Conservation (phyloP, 495 filamentous ascomycete species). For the Xylona heveae region DNA sequence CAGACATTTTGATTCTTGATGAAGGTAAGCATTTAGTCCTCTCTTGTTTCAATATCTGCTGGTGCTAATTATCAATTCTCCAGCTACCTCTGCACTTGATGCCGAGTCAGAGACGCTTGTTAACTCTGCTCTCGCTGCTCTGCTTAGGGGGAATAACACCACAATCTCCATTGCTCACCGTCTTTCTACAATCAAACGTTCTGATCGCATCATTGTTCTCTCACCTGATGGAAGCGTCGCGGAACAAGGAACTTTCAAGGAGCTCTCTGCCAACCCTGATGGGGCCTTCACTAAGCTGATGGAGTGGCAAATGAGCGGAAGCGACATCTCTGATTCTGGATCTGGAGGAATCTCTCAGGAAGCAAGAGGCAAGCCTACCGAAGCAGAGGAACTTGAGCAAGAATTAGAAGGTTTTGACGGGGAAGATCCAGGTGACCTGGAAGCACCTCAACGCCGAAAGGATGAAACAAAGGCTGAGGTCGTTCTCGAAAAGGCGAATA, state of each 20-base stretch:
- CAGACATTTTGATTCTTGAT: slow-evolving; percentile 89
- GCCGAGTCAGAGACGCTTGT: slow-evolving; percentile 96
- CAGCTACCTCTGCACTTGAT: slow-evolving; percentile 72
- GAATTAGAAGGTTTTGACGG: slow-evolving; percentile 9
- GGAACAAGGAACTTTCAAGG: slow-evolving; percentile 65
- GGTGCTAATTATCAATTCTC: background rate
- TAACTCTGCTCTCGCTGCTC: slow-evolving; percentile 61
- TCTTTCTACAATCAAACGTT: slow-evolving; percentile 86
- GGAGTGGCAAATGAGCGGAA: slow-evolving; percentile 96
- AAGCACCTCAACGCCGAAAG: slow-evolving; percentile 11
- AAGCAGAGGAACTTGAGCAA: slow-evolving; percentile 18
- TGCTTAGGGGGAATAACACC: slow-evolving; percentile 71
- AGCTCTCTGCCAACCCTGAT: slow-evolving; percentile 44
- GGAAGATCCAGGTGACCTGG: slow-evolving; percentile 7
- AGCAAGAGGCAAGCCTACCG: slow-evolving; percentile 8
- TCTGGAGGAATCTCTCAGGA: background rate
- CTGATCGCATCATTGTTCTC: slow-evolving; percentile 79
- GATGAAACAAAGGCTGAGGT: slow-evolving; percentile 6
- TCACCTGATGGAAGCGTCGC: slow-evolving; percentile 68
- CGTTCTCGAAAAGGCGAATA: slow-evolving; percentile 8
- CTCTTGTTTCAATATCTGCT: slow-evolving; percentile 12
- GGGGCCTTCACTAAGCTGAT: slow-evolving; percentile 87
- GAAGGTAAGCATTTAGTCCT: slow-evolving; percentile 23
- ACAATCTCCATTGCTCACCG: slow-evolving; percentile 95
- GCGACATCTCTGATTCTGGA: slow-evolving; percentile 24